Conservation (phyloP, 2,329 filamentous ascomycete species). For the Ophiognomonia clavigignenti-juglandacearum region DNA sequence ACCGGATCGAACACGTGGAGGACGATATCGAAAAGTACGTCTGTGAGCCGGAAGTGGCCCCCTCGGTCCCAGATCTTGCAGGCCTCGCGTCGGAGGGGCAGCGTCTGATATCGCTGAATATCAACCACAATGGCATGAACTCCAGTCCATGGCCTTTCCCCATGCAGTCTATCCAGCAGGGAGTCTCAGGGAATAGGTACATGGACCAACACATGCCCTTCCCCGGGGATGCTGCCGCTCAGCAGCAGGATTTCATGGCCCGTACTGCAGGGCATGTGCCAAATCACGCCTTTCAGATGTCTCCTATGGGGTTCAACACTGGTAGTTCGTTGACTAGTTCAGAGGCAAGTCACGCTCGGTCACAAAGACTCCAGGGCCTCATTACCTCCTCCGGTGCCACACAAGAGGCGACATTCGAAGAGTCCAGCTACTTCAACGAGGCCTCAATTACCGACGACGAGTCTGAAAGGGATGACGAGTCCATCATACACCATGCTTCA, state of each 20-base stretch:
- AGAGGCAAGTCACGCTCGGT: neutral
- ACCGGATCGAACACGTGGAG: conserved; percentile 37
- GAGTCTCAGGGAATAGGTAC: neutral
- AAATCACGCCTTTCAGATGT: neutral
- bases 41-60: conserved; percentile 8
- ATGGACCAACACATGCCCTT: conserved; percentile 1
- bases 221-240: conserved; percentile 2
- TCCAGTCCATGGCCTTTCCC: neutral
- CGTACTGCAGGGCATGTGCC: neutral
- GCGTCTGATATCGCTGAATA: neutral
- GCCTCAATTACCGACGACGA: conserved; percentile 1
- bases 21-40: conserved; percentile 33
- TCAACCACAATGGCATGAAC: neutral
- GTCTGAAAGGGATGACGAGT: neutral
- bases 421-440: conserved; percentile 1
- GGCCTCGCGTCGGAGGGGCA: conserved; percentile 12
- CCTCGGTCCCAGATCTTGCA: conserved; percentile 11
- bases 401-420: conserved; percentile 2
- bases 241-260: conserved; percentile 2
- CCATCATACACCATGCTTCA: neutral
- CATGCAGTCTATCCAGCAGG: neutral
- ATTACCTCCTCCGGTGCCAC: neutral
- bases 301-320: neutral
- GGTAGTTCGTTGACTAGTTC: neutral
- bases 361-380: neutral